These are phyloP conservation scores for Bertia moriformis DNA, from an alignment of 2,329 filamentous ascomycete genomes.

Conservation along the genomic window DNA sequence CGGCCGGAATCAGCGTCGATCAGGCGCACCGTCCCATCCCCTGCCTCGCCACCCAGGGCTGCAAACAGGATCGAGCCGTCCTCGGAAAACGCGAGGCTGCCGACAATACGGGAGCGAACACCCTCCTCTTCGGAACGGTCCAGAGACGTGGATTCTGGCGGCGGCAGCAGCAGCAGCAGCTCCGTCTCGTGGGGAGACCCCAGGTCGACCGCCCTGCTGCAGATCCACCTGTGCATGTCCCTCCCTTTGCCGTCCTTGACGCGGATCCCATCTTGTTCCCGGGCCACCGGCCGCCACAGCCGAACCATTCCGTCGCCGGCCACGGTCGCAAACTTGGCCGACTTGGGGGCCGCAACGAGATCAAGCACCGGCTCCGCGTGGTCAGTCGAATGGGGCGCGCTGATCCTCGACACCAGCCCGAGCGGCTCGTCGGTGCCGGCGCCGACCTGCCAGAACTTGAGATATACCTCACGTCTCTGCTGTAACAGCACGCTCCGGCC, in stretches of 20 bases:
- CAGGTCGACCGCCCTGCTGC: constrained; percentile 40
- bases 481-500: constrained; percentile 28
- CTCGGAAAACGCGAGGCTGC: constrained; percentile 63
- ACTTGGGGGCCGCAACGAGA: constrained; percentile 55
- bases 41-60: constrained; percentile 35
- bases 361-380: constrained; percentile 50
- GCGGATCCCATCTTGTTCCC: constrained; percentile 53
- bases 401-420: constrained; percentile 69
- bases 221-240: constrained; percentile 62
- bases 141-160: constrained; percentile 8
- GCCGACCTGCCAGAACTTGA: constrained; percentile 80
- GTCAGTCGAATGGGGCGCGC: constrained; percentile 59
- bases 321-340: constrained; percentile 66
- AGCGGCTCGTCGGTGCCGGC: constrained; percentile 39
- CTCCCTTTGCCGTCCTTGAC: constrained; percentile 41
- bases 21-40: constrained; percentile 54
- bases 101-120: too few species aligned
- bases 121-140: constrained; percentile 10
- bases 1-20: constrained; percentile 59
- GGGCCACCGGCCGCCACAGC: constrained; percentile 65
- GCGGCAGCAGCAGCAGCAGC: constrained; percentile 15
- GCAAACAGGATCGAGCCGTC: constrained; percentile 75
- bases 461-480: constrained; percentile 55
- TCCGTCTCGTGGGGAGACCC: constrained; percentile 19
- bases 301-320: constrained; percentile 67